phyloP scores from a whole-genome alignment of 2,329 filamentous ascomycete genomes.

The Chaetomium globosum region DNA sequence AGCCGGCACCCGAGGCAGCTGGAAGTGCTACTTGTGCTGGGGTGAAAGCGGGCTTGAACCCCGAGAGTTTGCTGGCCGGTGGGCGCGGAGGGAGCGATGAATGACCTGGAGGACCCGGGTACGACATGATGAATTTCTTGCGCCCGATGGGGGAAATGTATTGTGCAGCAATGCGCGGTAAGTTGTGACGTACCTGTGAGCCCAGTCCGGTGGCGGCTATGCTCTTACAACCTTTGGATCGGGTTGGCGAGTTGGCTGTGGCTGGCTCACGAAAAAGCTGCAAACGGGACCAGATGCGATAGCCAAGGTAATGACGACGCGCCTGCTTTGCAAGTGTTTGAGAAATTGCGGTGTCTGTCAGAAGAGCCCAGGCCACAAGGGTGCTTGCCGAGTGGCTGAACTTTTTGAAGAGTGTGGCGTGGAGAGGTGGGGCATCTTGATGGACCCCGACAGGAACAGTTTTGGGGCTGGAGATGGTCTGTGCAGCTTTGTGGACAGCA shows the following conservation, averaged over 20 bases:
- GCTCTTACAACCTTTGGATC: slow-evolving; percentile 30
- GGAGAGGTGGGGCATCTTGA: too few species aligned
- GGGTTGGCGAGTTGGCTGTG: slow-evolving; percentile 25
- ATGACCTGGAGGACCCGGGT: slow-evolving; percentile 81
- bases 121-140: slow-evolving; percentile 74
- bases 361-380: not conserved
- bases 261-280: slow-evolving; percentile 37
- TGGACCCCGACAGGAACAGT: not conserved
- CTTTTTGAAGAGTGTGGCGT: not conserved
- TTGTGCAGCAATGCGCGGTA: slow-evolving; percentile 32
- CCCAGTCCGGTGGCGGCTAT: slow-evolving; percentile 38
- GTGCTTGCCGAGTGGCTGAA: not conserved
- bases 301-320: not conserved
- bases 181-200: slow-evolving; percentile 57
- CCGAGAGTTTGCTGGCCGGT: slow-evolving; percentile 58
- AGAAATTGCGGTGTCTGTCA: not conserved
- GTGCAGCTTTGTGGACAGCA: not conserved
- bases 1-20: slow-evolving; percentile 38
- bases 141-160: slow-evolving; percentile 23
- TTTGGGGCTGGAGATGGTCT: not conserved
- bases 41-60: slow-evolving; percentile 58
- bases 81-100: slow-evolving; percentile 78
- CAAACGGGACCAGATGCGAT: slow-evolving; percentile 4
- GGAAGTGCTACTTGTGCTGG: slow-evolving; percentile 38
- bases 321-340: not conserved